Conservation (phyloP, 805 yeast genomes). For the Clavispora asparagi region DNA sequence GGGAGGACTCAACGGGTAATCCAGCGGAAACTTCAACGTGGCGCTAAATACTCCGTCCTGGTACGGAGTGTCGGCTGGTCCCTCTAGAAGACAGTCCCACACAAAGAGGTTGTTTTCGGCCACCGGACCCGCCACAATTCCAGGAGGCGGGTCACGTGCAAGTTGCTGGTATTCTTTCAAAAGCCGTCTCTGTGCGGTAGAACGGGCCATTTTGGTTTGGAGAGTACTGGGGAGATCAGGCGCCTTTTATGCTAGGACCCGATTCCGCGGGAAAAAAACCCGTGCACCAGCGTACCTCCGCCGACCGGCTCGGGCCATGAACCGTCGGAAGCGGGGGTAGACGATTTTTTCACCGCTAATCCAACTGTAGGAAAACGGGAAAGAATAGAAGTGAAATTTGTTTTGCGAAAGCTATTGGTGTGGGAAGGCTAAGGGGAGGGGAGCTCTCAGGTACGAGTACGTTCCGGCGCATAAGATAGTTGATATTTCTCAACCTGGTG, state of each 20-base stretch:
- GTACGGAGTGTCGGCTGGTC: slow-evolving; percentile 79
- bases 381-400: too few relatives aligned
- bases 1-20: slow-evolving; percentile 83
- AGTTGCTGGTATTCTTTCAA: slow-evolving; percentile 88
- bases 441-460: too few relatives aligned
- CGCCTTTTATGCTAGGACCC: background rate
- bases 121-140: slow-evolving; percentile 89
- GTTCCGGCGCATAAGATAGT: too few relatives aligned
- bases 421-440: too few relatives aligned
- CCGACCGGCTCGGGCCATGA: too few relatives aligned
- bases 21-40: slow-evolving; percentile 62
- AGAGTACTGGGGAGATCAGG: background rate
- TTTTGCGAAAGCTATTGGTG: too few relatives aligned
- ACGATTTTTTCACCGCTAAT: too few relatives aligned
- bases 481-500: too few relatives aligned
- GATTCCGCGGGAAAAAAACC: background rate
- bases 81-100: slow-evolving; percentile 84
- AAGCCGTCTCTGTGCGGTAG: slow-evolving; percentile 80
- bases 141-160: slow-evolving; percentile 84
- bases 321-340: too few relatives aligned
- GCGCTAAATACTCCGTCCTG: slow-evolving; percentile 89
- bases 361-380: too few relatives aligned
- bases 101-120: slow-evolving; percentile 65
- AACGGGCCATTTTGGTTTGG: slow-evolving; percentile 1
- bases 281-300: background rate